Evolutionary conservation across 1,284 basidiomycete genomes (phyloP).

Genomic region (Fistulinella staudtii): DNA sequence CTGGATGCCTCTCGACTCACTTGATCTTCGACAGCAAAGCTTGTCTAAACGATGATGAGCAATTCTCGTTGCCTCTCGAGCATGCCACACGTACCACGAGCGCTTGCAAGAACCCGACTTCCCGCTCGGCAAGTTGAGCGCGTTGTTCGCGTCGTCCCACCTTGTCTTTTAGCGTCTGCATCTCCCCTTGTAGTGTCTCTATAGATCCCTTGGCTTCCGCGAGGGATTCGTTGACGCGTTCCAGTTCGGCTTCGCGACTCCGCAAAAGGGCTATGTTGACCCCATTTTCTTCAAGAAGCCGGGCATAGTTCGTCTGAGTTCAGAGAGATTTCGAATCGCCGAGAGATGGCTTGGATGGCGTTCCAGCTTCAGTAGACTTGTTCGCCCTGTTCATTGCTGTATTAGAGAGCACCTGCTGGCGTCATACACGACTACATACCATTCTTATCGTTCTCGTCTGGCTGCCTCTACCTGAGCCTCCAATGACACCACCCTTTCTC

Average conservation of each 20-base stretch:
- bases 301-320: slow-evolving; percentile 59
- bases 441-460: slow-evolving; percentile 51
- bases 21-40: slow-evolving; percentile 53
- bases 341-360: slow-evolving; percentile 46
- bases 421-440: slow-evolving; percentile 36
- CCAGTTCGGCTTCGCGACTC: slow-evolving; percentile 48
- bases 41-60: slow-evolving; percentile 40
- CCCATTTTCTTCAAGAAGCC: slow-evolving; percentile 63
- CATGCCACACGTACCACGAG: slow-evolving; percentile 51
- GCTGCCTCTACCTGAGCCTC: slow-evolving; percentile 63
- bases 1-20: slow-evolving; percentile 22
- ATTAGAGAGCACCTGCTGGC: not conserved
- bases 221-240: slow-evolving; percentile 35
- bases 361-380: slow-evolving; percentile 32
- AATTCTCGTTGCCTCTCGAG: not conserved
- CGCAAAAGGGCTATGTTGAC: slow-evolving; percentile 47
- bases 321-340: slow-evolving; percentile 50
- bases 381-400: slow-evolving; percentile 36
- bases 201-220: slow-evolving; percentile 35
- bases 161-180: slow-evolving; percentile 41
- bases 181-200: slow-evolving; percentile 36
- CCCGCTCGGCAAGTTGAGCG: slow-evolving; percentile 48
- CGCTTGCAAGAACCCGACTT: slow-evolving; percentile 59
- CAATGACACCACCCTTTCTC: slow-evolving; percentile 52
- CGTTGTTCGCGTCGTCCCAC: slow-evolving; percentile 44